A percentile compares a stretch with the other conserved stretches of the same genome.
phyloP scores from a whole-genome alignment of 495 filamentous ascomycete genomes.

The Lasiosphaeria ovina region DNA sequence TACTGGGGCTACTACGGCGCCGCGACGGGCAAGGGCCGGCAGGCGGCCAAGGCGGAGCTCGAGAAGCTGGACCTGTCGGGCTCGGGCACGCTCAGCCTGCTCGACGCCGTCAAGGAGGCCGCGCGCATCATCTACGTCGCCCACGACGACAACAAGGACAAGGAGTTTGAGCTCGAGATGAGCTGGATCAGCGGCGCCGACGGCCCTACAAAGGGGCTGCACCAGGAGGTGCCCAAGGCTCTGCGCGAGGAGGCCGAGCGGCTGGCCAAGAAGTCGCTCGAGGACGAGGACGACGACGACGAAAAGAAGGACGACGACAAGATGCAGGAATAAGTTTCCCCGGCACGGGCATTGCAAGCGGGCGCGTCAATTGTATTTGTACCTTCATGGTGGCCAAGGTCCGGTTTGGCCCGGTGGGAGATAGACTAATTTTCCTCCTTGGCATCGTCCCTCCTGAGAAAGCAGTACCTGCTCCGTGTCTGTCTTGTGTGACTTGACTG shows the following conservation, averaged over 20 bases:
- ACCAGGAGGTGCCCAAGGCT: constrained; percentile 87
- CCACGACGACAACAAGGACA: constrained; percentile 95
- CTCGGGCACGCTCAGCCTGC: constrained; percentile 60
- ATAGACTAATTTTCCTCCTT: constrained; percentile 24
- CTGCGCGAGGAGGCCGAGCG: constrained; percentile 87
- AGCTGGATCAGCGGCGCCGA: constrained; percentile 84
- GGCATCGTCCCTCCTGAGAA: constrained; percentile 1
- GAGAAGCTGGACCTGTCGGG: constrained; percentile 92
- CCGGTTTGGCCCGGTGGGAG: constrained; percentile 12
- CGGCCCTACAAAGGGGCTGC: constrained; percentile 85
- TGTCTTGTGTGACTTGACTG: too few species aligned
- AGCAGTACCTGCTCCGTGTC: neutral
- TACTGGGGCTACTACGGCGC: constrained; percentile 99
- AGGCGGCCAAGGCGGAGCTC: constrained; percentile 94
- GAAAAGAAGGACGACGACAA: constrained; percentile 59
- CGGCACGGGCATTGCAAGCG: neutral
- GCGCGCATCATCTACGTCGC: constrained; percentile 94
- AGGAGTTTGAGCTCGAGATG: constrained; percentile 99
- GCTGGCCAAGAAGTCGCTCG: constrained; percentile 74
- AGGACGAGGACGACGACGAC: constrained; percentile 71
- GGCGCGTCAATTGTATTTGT: constrained; percentile 16
- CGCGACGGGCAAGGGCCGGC: constrained; percentile 92
- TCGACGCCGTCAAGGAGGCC: constrained; percentile 91
- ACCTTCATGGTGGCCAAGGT: constrained; percentile 10
- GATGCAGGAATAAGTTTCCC: constrained; percentile 66